These are phyloP conservation scores for Lactarius sanguifluus DNA, from an alignment of 768 basidiomycete genomes.

Conservation along the genomic window DNA sequence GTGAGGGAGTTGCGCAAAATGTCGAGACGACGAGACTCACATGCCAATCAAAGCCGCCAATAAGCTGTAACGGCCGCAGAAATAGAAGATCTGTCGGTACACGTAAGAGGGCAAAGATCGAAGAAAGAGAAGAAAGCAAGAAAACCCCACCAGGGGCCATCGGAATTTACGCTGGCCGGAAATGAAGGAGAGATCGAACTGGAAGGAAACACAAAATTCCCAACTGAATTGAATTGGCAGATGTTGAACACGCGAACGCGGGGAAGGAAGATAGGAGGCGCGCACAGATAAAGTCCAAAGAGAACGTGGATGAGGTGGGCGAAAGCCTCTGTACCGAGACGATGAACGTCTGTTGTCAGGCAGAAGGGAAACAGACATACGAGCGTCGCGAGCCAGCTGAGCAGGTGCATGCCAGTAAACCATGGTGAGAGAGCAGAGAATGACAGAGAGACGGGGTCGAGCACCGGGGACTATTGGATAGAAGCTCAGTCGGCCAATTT, in stretches of 20 bases:
- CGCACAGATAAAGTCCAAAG: constrained; percentile 48
- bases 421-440: constrained; percentile 32
- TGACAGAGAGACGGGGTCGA: constrained; percentile 6
- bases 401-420: constrained; percentile 42
- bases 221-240: constrained; percentile 36
- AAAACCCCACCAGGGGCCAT: constrained; percentile 44
- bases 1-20: neutral
- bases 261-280: neutral
- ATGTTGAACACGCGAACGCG: constrained; percentile 3
- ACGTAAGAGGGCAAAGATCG: neutral
- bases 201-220: constrained; percentile 45
- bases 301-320: constrained; percentile 44
- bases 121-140: too few species aligned
- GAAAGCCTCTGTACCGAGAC: constrained; percentile 38
- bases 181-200: constrained; percentile 46
- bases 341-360: neutral
- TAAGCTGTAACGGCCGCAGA: constrained; percentile 45
- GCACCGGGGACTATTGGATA: constrained; percentile 14
- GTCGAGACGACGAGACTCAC: constrained; percentile 34
- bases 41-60: constrained; percentile 49
- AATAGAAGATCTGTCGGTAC: constrained; percentile 44
- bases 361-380: constrained; percentile 33
- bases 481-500: constrained; percentile 6
- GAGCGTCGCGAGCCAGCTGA: constrained; percentile 39
- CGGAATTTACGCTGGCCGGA: constrained; percentile 44